Evolutionary conservation across 2,329 filamentous ascomycete genomes (phyloP), one percentile per base, ranked within the genome.

Genomic region (Penicillium expansum): DNA sequence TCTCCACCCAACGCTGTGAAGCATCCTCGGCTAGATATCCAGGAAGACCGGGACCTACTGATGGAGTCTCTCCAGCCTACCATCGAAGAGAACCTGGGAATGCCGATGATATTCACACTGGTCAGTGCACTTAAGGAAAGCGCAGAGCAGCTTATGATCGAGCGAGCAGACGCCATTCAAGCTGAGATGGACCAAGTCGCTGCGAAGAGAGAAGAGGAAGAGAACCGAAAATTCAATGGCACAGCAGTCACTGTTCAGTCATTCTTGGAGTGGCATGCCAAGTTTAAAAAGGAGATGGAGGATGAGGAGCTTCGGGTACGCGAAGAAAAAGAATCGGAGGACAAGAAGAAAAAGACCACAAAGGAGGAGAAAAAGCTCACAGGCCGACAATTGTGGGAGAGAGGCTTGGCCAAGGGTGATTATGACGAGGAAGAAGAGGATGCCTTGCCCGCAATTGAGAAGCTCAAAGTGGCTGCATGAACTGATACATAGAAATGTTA

Each of bases 141-240:
- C 50, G 93, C 92, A n/a, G 94, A 99, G 78, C 82, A 87, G 65
- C 83, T 99, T 57, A 86, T 97, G 64, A 76, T 82, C 16, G 86
- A 91, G 61, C 86, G 94, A 44, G 85, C 86, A 68, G 84, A 85
- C 56, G 88, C 81, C 9, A 83, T 81, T 16, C 77, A 84, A 64
- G 82, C 79, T 1, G 66, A 77, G 49, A 77, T 75, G 49, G 84
- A 86, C 48, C 70, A 79, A 48, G 82, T 80, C 59, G 75, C 80
- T 1, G 83, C 82, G 8, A 82, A 85, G 68, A 81, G 69, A 1
- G 94, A 99, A 77, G 86, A 89, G 60, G 92, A 94, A 74, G 94
- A 99, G 80, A 99, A 99, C 74, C 86, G 88, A 68, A 97, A 97
- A 76, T 99, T 99, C 75, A 90, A 96, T 72, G 94, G 94, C 56